Base-by-base conservation (phyloP, 495 filamentous ascomycete genomes). In the Lasiosphaeris hirsuta region DNA sequence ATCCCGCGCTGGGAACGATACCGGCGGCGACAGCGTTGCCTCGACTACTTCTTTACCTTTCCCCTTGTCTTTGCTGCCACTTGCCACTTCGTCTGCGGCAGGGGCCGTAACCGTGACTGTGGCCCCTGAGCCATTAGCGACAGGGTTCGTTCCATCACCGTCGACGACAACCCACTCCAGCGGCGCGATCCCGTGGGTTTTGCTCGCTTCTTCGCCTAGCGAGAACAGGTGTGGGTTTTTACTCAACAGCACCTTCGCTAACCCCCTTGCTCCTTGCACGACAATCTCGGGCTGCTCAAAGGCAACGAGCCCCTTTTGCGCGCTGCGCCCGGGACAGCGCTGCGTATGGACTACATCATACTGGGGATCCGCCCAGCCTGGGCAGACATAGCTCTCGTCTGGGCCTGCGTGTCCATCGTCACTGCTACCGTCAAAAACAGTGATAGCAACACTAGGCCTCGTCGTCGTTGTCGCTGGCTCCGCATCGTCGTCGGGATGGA, bases 271-370 rank as follows among this genome's bases (percentile, higher is more conserved):
- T 0, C 78, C 78, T 7, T 60, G 47, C 5, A 63, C 61, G 14
- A 81, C 66, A 10, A 76, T 57, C 38, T 76, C 73, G 0, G 71
- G 71, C 30, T 67, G 63, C 48, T 76, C 74, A 66, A 74, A 79
- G 3, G 72, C 66, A n/a, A 76, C 44, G 23, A 79, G 57, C 0
- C 75, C 42, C 53, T 55, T 55, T 11, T 19, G 7, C 72, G 2
- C 65, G 48, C 17, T 47, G 35, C 67, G 14, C 67, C 75, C 36
- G 18, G 34, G 1, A 54, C 41, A 64, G 8, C 76, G 68, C 54
- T 72, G 63, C 3, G 69, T 63, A 40, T 67, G 65, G 0, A 78
- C 44, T 10, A 79, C 71, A n/a, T 74, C 66, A 57, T 76, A 79
- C 7, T 63, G 61, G 10, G 64, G 19, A 14, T 65, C 68, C 7